Evolutionary conservation across 2,329 filamentous ascomycete genomes (phyloP), one percentile per base, ranked within the genome.

Genomic region (Penicillium frequentans): DNA sequence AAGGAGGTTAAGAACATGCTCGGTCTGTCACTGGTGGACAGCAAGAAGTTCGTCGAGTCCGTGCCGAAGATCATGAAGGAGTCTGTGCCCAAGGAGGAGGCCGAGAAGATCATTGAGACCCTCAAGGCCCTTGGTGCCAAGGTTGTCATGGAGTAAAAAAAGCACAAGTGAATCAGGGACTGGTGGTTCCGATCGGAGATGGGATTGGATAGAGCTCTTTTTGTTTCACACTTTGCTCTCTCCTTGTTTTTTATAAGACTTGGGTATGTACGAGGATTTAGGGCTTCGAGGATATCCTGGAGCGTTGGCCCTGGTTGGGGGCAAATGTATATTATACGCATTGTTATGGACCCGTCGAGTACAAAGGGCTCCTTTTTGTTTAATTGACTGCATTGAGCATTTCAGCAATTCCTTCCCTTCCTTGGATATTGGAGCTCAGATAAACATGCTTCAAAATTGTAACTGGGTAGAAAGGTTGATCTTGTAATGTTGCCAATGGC

Each of bases 21-120:
- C 59, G 95, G 95, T 44, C 80, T 99, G 73, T 96, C 90, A 75
- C 84, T 99, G 81, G 96, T 99, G 68, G 95, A 99, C 79, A 96
- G 91, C 81, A 99, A 99, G 89, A 99, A 99, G 84, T 99, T 99
- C 72, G 95, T 99, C 65, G 95, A 99, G 84, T 91, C 90, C 73
- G 93, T 90, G 67, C 95, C 95, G 64, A 99, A 99, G 89, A 82
- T 91, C 77, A 90, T 99, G 91, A 98, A 98, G 88, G 95, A 99
- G 81, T 93, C 90, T 51, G 92, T 99, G 67, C 90, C 93, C 63
- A 99, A 99, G 86, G 95, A 99, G 73, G 96, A 99, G 77, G 92
- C 91, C 8, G 93, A 98, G 85, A 99, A 99, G 88, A 97, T 99
- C 72, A 86, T 99, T 58, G 90, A 91, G 77, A 87, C 90, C 43